A percentile compares a stretch with the other conserved stretches of the same genome.
phyloP scores from a whole-genome alignment of 306 rosid species.

The Echinosophora koreensis region DNA sequence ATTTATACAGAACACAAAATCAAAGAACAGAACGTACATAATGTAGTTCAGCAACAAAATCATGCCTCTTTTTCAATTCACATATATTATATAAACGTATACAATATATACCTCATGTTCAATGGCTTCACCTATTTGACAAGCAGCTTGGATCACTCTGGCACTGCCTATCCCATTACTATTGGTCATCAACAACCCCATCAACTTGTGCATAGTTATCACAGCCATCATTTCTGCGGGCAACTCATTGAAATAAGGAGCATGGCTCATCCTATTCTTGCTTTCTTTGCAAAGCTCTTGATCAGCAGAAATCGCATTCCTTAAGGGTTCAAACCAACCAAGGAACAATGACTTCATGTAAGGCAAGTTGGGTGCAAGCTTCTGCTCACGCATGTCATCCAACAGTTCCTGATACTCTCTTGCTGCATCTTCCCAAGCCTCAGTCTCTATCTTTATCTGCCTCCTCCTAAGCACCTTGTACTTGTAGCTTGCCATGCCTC shows the following conservation, averaged over 20 bases:
- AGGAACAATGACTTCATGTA: constrained; percentile 86
- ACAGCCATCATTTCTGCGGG: constrained; percentile 92
- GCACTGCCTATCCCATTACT: constrained; percentile 65
- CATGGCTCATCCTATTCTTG: constrained; percentile 51
- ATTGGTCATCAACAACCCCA: constrained; percentile 91
- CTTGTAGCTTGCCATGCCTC: constrained; percentile 53
- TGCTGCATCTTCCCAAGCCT: constrained; percentile 95
- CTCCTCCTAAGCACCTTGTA: constrained; percentile 63
- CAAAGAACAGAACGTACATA: neutral
- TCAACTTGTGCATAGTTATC: constrained; percentile 91
- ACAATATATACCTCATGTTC: constrained; percentile 76
- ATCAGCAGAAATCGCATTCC: constrained; percentile 71
- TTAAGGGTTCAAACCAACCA: constrained; percentile 94
- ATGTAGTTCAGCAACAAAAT: neutral
- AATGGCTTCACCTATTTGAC: constrained; percentile 87
- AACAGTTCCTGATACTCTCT: constrained; percentile 84
- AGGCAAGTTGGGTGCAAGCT: constrained; percentile 93
- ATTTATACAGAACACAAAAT: neutral
- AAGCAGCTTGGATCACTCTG: constrained; percentile 82
- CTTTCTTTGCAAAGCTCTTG: constrained; percentile 50
- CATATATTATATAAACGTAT: constrained; percentile 5
- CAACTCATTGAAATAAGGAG: constrained; percentile 62
- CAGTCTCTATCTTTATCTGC: constrained; percentile 86
- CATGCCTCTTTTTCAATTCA: neutral
- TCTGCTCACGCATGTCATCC: constrained; percentile 84